These are phyloP conservation scores for Panellus pusillus DNA, from an alignment of 768 basidiomycete genomes.

Conservation along the genomic window DNA sequence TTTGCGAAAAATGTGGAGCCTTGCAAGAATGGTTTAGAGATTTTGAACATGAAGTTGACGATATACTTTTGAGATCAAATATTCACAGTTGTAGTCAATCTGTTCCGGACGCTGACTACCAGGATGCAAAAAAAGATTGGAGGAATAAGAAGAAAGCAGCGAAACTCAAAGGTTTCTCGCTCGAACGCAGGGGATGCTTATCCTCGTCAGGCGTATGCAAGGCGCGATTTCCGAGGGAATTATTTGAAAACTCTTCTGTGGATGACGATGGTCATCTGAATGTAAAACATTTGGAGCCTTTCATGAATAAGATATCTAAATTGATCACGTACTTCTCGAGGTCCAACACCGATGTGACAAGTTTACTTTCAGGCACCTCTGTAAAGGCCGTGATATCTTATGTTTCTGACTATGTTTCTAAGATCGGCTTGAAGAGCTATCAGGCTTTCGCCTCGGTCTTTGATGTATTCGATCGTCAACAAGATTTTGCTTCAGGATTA, in stretches of 20 bases:
- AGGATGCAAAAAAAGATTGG: background rate
- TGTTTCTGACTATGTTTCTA: too few relatives aligned
- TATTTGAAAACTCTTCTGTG: slow-evolving; percentile 10
- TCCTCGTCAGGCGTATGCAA: slow-evolving; percentile 17
- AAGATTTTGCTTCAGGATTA: background rate
- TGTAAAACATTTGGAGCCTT: background rate
- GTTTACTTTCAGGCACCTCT: too few relatives aligned
- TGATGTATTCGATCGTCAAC: slow-evolving; percentile 14
- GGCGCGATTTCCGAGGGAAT: slow-evolving; percentile 24
- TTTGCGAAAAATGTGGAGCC: too few relatives aligned
- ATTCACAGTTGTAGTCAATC: slow-evolving; percentile 18
- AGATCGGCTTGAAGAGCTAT: background rate
- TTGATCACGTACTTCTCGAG: background rate
- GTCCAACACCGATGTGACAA: background rate
- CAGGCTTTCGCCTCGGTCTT: background rate
- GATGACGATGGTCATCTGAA: slow-evolving; percentile 19
- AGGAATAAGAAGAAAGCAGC: background rate
- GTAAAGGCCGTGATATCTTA: too few relatives aligned
- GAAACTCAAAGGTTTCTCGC: background rate
- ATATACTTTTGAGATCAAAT: slow-evolving; percentile 21
- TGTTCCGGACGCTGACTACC: background rate
- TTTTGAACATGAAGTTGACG: slow-evolving; percentile 17
- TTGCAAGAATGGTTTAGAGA: slow-evolving; percentile 17
- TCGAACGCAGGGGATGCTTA: background rate
- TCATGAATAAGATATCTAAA: background rate